These are phyloP conservation scores for Rhytidiadelphus loreus DNA, from an alignment of 225 moss, liverwort and hornwort species.

Conservation along the genomic window DNA sequence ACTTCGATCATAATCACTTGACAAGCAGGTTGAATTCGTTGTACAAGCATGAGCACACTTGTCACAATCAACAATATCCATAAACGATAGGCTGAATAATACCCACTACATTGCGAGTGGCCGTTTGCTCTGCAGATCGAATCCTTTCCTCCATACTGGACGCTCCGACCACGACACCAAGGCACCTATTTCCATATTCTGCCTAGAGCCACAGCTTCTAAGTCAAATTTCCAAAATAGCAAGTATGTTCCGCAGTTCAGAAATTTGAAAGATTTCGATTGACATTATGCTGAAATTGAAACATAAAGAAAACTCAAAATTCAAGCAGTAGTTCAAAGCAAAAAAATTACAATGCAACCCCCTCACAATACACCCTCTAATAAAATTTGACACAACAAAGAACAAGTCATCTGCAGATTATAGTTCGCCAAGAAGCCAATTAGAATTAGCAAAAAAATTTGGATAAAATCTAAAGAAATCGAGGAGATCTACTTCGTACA, in stretches of 20 bases:
- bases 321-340: not conserved
- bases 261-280: not conserved
- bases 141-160: constrained; percentile 55
- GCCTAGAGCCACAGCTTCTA: constrained; percentile 27
- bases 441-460: not conserved
- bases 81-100: not conserved
- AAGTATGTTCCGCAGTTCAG: not conserved
- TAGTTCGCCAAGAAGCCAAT: not conserved
- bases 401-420: not conserved
- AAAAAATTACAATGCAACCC: not conserved
- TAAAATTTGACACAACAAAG: not conserved
- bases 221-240: constrained; percentile 1
- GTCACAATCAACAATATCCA: not conserved
- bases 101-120: constrained; percentile 70
- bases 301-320: not conserved
- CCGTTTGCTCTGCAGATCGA: constrained; percentile 71
- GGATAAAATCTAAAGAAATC: not conserved
- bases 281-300: not conserved
- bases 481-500: not conserved
- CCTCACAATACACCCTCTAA: not conserved
- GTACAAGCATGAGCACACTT: not conserved
- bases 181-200: constrained; percentile 45
- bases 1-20: not conserved
- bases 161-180: constrained; percentile 79
- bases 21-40: not conserved